These are phyloP conservation scores for Cercospora sp. DNA, from an alignment of 2,329 filamentous ascomycete genomes.

Conservation along the genomic window DNA sequence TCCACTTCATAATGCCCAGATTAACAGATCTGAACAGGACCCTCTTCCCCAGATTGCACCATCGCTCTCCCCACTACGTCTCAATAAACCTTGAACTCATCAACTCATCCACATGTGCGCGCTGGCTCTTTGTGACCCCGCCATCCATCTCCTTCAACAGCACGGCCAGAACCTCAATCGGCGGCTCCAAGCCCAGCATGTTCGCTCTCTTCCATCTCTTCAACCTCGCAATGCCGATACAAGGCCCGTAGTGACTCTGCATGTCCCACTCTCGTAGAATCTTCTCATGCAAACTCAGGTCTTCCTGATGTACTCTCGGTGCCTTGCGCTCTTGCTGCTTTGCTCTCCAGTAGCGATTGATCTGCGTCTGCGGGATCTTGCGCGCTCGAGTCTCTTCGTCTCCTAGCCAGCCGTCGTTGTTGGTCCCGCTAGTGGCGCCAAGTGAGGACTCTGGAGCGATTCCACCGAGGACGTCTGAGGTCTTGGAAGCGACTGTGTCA, in stretches of 20 bases:
- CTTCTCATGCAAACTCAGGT: conserved; percentile 73
- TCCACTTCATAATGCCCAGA: not conserved
- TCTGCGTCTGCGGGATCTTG: conserved; percentile 65
- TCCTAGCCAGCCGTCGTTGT: conserved; percentile 37
- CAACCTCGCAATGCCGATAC: conserved; percentile 76
- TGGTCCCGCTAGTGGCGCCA: conserved; percentile 52
- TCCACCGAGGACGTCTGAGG: conserved; percentile 36
- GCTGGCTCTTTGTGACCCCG: conserved; percentile 57
- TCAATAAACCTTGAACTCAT: conserved; percentile 53
- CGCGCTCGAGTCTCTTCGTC: conserved; percentile 59
- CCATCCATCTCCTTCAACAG: conserved; percentile 69
- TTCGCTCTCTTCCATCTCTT: conserved; percentile 89
- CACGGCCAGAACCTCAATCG: conserved; percentile 85
- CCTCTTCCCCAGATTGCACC: not conserved
- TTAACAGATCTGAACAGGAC: not conserved
- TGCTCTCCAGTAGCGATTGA: conserved; percentile 73
- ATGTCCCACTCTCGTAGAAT: conserved; percentile 90
- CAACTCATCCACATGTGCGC: conserved; percentile 72
- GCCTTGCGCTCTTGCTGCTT: conserved; percentile 70
- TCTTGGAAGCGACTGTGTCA: conserved; percentile 25
- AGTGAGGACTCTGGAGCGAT: conserved; percentile 32
- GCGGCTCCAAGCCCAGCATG: conserved; percentile 77
- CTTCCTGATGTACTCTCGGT: conserved; percentile 74
- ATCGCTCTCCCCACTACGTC: conserved; percentile 26
- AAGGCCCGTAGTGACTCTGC: conserved; percentile 86